Conservation (phyloP, 2,329 filamentous ascomycete genomes). For the Fonsecaea pedrosoi region DNA sequence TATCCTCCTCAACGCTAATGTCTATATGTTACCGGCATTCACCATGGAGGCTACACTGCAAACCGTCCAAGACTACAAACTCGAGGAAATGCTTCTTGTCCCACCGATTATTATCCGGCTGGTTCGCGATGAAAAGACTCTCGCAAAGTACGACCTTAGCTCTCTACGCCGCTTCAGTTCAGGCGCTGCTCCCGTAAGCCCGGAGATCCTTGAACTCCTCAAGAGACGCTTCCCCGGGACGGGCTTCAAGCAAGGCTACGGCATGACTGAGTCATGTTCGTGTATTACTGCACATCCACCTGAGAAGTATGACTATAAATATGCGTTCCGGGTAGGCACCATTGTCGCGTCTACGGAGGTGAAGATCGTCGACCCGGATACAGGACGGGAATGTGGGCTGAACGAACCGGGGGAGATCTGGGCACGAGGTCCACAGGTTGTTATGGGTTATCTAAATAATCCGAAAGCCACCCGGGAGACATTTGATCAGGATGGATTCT, state of each 20-base stretch:
- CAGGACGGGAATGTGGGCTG: conserved; percentile 59
- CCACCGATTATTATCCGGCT: conserved; percentile 68
- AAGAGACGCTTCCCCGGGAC: conserved; percentile 63
- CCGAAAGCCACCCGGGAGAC: conserved; percentile 72
- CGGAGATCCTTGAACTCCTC: conserved; percentile 64
- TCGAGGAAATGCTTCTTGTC: conserved; percentile 64
- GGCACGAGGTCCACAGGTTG: conserved; percentile 80
- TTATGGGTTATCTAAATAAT: conserved; percentile 79
- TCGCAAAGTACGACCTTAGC: conserved; percentile 64
- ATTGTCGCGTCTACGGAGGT: conserved; percentile 65
- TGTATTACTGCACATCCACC: conserved; percentile 69
- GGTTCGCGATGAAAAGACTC: conserved; percentile 58
- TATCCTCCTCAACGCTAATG: conserved; percentile 68
- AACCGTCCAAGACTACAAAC: conserved; percentile 59
- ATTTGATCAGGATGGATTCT: conserved; percentile 65
- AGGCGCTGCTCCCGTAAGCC: conserved; percentile 65
- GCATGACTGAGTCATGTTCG: conserved; percentile 71
- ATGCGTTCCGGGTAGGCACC: conserved; percentile 55
- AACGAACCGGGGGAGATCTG: conserved; percentile 67
- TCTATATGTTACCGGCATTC: conserved; percentile 69
- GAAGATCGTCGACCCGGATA: conserved; percentile 61
- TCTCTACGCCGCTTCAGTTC: conserved; percentile 64
- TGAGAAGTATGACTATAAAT: conserved; percentile 62
- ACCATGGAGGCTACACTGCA: conserved; percentile 66
- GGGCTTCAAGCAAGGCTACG: conserved; percentile 70